phyloP scores from a whole-genome alignment of 192 early-diverging fungal genomes.

The Chytriomyces hyalinus region DNA sequence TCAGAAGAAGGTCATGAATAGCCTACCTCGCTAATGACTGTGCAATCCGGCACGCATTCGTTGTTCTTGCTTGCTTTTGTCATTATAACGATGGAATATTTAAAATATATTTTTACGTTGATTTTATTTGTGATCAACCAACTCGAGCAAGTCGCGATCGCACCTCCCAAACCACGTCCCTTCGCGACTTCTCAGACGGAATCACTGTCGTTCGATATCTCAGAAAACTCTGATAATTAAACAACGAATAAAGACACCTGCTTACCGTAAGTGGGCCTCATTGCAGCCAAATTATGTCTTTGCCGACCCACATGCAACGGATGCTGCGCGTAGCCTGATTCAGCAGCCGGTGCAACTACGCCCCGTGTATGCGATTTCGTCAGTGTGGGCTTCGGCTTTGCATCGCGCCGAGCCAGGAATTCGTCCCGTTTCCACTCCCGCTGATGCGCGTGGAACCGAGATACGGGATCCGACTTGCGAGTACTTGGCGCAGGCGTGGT shows the following conservation, averaged over 20 bases:
- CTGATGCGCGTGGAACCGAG: slow-evolving; percentile 16
- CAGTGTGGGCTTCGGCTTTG: slow-evolving; percentile 17
- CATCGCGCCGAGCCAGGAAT: neutral
- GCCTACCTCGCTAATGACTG: no score
- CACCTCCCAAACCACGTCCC: slow-evolving; percentile 23
- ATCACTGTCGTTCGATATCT: slow-evolving; percentile 4
- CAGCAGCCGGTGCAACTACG: neutral
- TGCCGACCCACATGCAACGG: neutral
- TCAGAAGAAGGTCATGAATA: no score
- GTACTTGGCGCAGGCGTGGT: neutral
- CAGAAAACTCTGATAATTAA: neutral
- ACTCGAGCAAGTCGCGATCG: slow-evolving; percentile 4
- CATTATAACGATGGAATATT: no score
- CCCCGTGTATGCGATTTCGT: neutral
- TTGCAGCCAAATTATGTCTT: slow-evolving; percentile 15
- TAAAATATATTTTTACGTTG: no score
- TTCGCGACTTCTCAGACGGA: slow-evolving; percentile 12
- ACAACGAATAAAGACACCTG: neutral
- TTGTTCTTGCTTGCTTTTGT: no score
- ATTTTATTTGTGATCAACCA: neutral
- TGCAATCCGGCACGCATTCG: no score
- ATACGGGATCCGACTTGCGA: slow-evolving; percentile 17
- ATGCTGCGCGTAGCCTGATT: neutral
- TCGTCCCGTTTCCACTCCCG: slow-evolving; percentile 23
- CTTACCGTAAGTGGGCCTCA: slow-evolving; percentile 18